These are phyloP conservation scores for Eucalyptus tenuipes DNA, from an alignment of 345 rosid genomes.

Conservation along the genomic window DNA sequence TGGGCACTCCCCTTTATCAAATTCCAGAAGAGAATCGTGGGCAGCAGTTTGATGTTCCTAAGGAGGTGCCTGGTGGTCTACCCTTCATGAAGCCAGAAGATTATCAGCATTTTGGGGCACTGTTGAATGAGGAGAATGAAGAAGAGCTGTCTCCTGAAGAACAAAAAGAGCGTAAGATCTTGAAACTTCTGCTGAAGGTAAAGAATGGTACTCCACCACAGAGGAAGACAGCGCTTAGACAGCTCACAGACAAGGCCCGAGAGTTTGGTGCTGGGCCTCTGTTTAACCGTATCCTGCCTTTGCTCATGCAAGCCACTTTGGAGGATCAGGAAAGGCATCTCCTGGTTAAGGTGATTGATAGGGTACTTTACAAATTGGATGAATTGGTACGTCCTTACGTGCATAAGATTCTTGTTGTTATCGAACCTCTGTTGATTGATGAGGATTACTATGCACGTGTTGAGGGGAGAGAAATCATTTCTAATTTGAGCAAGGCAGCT, in stretches of 20 bases:
- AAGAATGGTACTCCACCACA: constrained; percentile 98
- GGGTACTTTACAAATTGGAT: constrained; percentile 87
- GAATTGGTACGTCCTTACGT: constrained; percentile 96
- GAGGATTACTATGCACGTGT: constrained; percentile 99
- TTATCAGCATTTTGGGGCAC: constrained; percentile 81
- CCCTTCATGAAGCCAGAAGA: constrained; percentile 99
- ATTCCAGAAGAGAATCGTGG: constrained; percentile 95
- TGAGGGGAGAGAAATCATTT: constrained; percentile 97
- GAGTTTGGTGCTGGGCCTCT: constrained; percentile 97
- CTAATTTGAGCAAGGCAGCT: constrained; percentile 96
- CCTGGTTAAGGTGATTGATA: constrained; percentile 92
- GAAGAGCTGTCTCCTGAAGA: constrained; percentile 86
- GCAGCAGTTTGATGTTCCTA: constrained; percentile 94
- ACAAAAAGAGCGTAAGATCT: constrained; percentile 95
- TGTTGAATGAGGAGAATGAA: constrained; percentile 87
- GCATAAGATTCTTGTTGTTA: constrained; percentile 97
- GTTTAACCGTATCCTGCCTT: constrained; percentile 75
- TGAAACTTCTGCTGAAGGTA: constrained; percentile 93
- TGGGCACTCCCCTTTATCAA: constrained; percentile 74
- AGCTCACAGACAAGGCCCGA: constrained; percentile 94
- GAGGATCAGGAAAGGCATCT: constrained; percentile 99
- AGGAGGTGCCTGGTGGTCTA: constrained; percentile 78
- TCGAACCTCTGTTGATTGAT: constrained; percentile 96
- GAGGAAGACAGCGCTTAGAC: constrained; percentile 95
- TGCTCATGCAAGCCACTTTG: constrained; percentile 97